A percentile compares a stretch with the other conserved stretches of the same genome.
These are phyloP conservation scores for Hypholoma fasciculare DNA, from an alignment of 768 basidiomycete species.

Conservation along the genomic window DNA sequence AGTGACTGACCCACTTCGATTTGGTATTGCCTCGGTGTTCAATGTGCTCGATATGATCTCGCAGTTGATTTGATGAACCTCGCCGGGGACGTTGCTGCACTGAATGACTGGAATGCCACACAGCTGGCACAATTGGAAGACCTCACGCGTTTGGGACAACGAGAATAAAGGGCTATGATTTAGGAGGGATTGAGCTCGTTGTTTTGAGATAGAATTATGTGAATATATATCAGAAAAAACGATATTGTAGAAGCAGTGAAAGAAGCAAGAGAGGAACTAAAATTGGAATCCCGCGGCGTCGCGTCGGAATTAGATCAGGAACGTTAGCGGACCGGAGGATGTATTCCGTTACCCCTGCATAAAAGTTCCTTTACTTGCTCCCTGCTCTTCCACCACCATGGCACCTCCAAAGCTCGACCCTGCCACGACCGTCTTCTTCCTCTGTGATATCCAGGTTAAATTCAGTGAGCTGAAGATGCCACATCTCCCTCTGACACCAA, in stretches of 20 bases:
- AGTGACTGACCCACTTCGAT: background rate
- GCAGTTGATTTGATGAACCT: conserved; percentile 22
- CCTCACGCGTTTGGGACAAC: conserved; percentile 4
- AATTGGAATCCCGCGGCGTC: background rate
- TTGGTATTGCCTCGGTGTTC: background rate
- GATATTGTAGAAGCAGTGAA: too few species aligned
- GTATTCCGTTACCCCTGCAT: too few species aligned
- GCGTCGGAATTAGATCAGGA: background rate
- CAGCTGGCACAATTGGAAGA: conserved; percentile 14
- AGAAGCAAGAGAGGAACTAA: background rate
- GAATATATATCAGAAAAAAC: too few species aligned
- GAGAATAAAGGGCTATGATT: background rate
- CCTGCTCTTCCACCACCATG: conserved; percentile 14
- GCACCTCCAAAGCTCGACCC: conserved; percentile 26
- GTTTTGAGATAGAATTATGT: background rate
- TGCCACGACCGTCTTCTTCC: conserved; percentile 60
- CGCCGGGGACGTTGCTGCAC: conserved; percentile 18
- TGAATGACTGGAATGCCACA: conserved; percentile 17
- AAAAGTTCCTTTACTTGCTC: too few species aligned
- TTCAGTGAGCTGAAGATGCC: conserved; percentile 54
- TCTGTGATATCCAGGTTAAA: conserved; percentile 83
- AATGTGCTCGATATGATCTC: background rate
- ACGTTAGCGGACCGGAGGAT: background rate
- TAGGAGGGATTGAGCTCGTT: background rate
- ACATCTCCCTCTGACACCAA: background rate